phyloP scores from a whole-genome alignment of 306 rosid genomes.

The Sesbania bispinosa region DNA sequence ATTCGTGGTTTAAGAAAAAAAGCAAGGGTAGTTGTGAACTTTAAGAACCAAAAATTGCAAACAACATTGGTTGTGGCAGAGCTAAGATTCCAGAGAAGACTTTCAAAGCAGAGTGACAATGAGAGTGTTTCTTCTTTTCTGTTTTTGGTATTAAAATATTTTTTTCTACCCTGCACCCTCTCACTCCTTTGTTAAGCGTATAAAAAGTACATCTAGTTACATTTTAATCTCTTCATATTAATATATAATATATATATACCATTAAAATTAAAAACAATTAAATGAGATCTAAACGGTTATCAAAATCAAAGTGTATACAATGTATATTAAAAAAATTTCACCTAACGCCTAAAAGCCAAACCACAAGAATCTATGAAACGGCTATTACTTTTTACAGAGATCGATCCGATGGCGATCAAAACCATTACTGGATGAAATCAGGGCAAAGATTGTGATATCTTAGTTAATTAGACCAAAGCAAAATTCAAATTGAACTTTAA shows the following conservation, averaged over 20 bases:
- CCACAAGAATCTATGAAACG: neutral
- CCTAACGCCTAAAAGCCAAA: slow-evolving; percentile 25
- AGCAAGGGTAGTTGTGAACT: slow-evolving; percentile 22
- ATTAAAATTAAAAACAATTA: neutral
- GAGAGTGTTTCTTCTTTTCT: neutral
- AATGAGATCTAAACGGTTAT: slow-evolving; percentile 15
- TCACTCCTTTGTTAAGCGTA: neutral
- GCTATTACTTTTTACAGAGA: slow-evolving; percentile 1
- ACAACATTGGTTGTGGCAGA: slow-evolving; percentile 5
- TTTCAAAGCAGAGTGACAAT: neutral
- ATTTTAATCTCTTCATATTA: neutral
- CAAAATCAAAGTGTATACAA: neutral
- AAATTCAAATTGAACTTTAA: neutral
- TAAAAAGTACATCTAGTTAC: neutral
- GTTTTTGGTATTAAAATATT: neutral
- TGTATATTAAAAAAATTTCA: neutral
- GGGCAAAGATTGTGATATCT: neutral
- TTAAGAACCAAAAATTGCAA: neutral
- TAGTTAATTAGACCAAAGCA: neutral
- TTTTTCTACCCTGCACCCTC: neutral
- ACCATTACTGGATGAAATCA: neutral
- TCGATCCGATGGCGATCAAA: slow-evolving; percentile 23
- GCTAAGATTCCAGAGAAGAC: slow-evolving; percentile 14
- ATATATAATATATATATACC: neutral
- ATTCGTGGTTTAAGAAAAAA: slow-evolving; percentile 4